Evolutionary conservation across 176 grass and related monocot species (phyloP).

Genomic region (Bromus sterilis): DNA sequence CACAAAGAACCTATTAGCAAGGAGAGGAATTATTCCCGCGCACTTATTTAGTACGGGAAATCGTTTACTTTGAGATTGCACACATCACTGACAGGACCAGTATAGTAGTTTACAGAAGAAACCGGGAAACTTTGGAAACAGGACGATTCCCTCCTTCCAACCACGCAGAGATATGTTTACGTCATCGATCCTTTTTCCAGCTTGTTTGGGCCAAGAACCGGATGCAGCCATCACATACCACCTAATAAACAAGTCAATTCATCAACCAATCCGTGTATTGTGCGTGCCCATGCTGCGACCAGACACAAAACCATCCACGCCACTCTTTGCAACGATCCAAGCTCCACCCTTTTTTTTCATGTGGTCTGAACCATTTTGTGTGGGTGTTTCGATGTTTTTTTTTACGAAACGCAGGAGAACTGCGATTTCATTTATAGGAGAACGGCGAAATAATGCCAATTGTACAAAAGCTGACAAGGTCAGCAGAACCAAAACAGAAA

Average conservation of each 20-base stretch:
- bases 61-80: background rate
- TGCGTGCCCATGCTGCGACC: no score
- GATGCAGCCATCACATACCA: constrained; percentile 8
- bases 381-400: no score
- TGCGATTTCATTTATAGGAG: no score
- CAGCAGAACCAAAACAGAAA: no score
- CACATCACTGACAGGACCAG: background rate
- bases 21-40: background rate
- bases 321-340: background rate
- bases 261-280: background rate
- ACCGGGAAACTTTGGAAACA: background rate
- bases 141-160: background rate
- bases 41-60: background rate
- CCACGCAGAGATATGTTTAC: background rate
- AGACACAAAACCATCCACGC: no score
- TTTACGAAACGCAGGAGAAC: no score
- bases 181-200: background rate
- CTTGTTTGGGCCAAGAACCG: background rate
- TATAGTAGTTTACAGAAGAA: background rate
- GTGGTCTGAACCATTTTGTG: no score
- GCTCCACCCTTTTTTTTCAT: no score
- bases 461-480: no score
- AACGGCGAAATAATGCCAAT: no score
- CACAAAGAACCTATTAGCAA: background rate
- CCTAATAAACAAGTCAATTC: background rate